Evolutionary conservation across 805 yeast species (phyloP).

Genomic region (Wickerhamiella occidentalis): DNA sequence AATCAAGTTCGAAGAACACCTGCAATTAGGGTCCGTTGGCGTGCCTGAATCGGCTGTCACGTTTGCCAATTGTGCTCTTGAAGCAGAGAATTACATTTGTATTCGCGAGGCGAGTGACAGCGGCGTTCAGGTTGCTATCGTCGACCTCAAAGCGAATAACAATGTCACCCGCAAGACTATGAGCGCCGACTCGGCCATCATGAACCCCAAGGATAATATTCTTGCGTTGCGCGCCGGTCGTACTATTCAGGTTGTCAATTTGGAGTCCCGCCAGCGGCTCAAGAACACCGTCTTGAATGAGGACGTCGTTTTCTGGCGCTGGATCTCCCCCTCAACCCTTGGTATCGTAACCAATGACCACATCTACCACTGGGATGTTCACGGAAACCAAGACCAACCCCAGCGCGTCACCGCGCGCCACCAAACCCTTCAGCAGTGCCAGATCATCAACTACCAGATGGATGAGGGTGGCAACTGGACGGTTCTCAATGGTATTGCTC

Average conservation of each 20-base stretch:
- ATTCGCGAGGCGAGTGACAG: constrained; percentile 34
- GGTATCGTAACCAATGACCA: constrained; percentile 76
- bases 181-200: constrained; percentile 94
- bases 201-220: constrained; percentile 79
- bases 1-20: constrained; percentile 90
- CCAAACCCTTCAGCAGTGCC: constrained; percentile 58
- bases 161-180: constrained; percentile 78
- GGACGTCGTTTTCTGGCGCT: constrained; percentile 90
- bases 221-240: constrained; percentile 94
- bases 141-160: constrained; percentile 70
- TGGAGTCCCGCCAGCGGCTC: constrained; percentile 75
- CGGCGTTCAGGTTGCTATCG: constrained; percentile 76
- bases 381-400: constrained; percentile 69
- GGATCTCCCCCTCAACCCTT: constrained; percentile 62
- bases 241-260: constrained; percentile 80
- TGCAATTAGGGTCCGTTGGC: constrained; percentile 76
- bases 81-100: constrained; percentile 83
- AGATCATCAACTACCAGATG: constrained; percentile 80
- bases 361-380: constrained; percentile 70
- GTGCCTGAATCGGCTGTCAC: constrained; percentile 76
- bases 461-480: constrained; percentile 80
- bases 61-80: constrained; percentile 87
- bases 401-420: constrained; percentile 71
- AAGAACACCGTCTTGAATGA: constrained; percentile 77
- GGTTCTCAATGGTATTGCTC: constrained; percentile 89